Evolutionary conservation across 805 yeast genomes (phyloP), one percentile per base, ranked within the genome.

Genomic region (Teunomyces stri): DNA sequence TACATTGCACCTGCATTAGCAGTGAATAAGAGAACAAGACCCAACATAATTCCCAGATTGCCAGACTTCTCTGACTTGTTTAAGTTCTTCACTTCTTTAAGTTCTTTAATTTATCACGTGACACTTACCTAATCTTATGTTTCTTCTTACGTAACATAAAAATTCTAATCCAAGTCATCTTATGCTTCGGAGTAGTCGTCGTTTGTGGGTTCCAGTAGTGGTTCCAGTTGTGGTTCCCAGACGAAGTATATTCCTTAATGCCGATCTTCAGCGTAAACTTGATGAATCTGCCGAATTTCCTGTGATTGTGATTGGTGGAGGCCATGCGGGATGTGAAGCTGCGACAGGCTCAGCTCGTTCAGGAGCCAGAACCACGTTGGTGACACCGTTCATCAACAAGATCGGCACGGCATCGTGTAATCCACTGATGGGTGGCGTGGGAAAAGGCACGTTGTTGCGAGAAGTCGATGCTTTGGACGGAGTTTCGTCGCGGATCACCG

Each of bases 281-380:
- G 46, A 22, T 10, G 27, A 27, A 15, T 42, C 50, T 2, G 34
- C 42, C 18, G 15, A 27, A 13, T 42, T 68, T 41, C 92, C 90
- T 0, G 97, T 90, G 0, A 77, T 92, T 1, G 92, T 94, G 4
- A 81, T 94, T 16, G 99, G 99, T 4, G 99, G 96, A 10, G 99
- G 99, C 0, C 99, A 94, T 70, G 99, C 99, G 30, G 99, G 99
- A 10, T 85, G 96, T 56, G 99, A 94, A 66, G 99, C 99, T 0
- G 94, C 96, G 2, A 76, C 97, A 0, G 98, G 92, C 0, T 75
- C 96, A 1, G 96, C 98, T 0, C 74, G 99, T 51, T 61, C 87
- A 1, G 97, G 97, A 0, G 78, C 85, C 1, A 51, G 60, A 3
- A 85, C 96, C 0, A 70, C 84, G 2, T 70, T 94, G 22, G 74